phyloP scores from a whole-genome alignment of 495 filamentous ascomycete species.

The Xylaria scruposa region DNA sequence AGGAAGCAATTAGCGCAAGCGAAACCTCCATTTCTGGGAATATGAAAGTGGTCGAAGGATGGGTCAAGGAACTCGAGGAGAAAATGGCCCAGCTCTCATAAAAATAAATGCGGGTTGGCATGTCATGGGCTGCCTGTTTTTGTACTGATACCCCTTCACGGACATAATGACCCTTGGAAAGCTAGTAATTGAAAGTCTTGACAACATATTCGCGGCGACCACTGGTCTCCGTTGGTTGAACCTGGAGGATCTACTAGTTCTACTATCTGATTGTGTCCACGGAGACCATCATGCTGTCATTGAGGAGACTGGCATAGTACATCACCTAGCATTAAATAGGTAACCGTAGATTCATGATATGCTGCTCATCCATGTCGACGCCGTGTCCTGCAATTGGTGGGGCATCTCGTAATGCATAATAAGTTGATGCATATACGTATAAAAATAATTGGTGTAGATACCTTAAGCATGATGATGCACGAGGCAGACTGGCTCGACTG shows the following conservation, averaged over 20 bases:
- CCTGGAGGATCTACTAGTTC: background rate
- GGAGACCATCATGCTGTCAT: background rate
- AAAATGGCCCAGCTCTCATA: conserved; percentile 65
- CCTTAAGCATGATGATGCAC: background rate
- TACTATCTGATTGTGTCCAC: background rate
- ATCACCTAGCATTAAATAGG: too few relatives aligned
- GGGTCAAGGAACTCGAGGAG: conserved; percentile 87
- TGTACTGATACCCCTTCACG: conserved; percentile 22
- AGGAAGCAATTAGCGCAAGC: conserved; percentile 71
- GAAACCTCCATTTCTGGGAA: conserved; percentile 76
- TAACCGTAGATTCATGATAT: too few relatives aligned
- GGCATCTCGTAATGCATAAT: background rate
- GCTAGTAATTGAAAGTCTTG: conserved; percentile 3
- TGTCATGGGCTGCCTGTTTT: conserved; percentile 13
- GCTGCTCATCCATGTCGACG: background rate
- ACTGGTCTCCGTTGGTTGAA: background rate
- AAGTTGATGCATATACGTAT: background rate
- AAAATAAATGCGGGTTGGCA: conserved; percentile 22
- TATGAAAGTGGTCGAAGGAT: conserved; percentile 78
- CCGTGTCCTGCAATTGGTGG: background rate
- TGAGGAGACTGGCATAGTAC: too few relatives aligned
- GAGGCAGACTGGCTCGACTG: conserved; percentile 8
- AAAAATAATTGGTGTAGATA: background rate
- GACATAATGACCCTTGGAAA: conserved; percentile 10
- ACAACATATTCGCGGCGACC: background rate